These are phyloP conservation scores for Hirsutella rhossiliensis DNA, from an alignment of 2,329 filamentous ascomycete species.

Conservation along the genomic window DNA sequence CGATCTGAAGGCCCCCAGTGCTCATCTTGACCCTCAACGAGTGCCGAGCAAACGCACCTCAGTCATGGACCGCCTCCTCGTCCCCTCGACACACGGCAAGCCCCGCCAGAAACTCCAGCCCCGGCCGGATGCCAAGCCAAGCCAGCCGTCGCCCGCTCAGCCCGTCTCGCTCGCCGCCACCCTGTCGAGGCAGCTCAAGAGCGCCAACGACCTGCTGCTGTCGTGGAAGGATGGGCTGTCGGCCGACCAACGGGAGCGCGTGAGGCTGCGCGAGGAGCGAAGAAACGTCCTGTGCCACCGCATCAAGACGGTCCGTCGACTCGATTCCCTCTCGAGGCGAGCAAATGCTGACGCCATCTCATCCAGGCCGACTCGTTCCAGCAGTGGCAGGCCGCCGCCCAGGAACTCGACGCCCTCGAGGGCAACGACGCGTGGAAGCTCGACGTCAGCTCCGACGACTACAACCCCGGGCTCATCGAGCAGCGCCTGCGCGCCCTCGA, in stretches of 20 bases:
- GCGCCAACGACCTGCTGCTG: constrained; percentile 28
- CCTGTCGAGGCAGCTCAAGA: constrained; percentile 21
- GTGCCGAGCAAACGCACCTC: too few relatives aligned
- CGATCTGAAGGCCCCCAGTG: neutral
- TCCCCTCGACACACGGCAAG: constrained; percentile 11
- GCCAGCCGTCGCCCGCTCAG: neutral
- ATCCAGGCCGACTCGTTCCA: constrained; percentile 51
- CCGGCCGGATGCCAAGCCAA: constrained; percentile 9
- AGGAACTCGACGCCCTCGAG: constrained; percentile 67
- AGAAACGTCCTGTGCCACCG: constrained; percentile 51
- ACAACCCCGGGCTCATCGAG: constrained; percentile 58
- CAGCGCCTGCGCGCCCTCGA: constrained; percentile 62
- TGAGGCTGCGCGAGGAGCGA: constrained; percentile 38
- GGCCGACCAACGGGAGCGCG: constrained; percentile 34
- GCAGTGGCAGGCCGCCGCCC: constrained; percentile 67
- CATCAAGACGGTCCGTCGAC: constrained; percentile 49
- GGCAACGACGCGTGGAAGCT: constrained; percentile 74
- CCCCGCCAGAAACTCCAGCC: constrained; percentile 5
- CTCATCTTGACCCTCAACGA: neutral
- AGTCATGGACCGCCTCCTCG: constrained; percentile 15
- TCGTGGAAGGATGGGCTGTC: constrained; percentile 41
- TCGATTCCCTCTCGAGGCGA: neutral
- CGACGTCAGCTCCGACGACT: constrained; percentile 49
- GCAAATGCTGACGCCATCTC: neutral
- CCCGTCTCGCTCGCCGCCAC: constrained; percentile 9